Evolutionary conservation across 106 monocot genomes (phyloP), one percentile per base, ranked within the genome.

Genomic region (Dioscorea dumetorum): DNA sequence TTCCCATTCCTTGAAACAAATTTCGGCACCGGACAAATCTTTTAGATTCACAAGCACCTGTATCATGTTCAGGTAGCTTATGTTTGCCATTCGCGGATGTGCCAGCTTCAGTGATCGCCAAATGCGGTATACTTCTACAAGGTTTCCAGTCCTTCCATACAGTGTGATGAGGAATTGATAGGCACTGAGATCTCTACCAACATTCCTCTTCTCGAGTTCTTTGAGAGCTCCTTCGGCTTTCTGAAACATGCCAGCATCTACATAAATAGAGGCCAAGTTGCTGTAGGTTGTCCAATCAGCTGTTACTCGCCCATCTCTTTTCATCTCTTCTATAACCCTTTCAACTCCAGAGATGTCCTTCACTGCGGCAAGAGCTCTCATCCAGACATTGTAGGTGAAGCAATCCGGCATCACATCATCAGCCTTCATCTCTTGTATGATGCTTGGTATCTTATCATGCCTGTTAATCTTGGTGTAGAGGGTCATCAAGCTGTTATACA

Each of bases 301-400:
- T 63, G 70, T 35, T 60, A 93, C 87, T 23, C 87, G 86, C 5
- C 99, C 99, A 79, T 99, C 92, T 72, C 99, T 84, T 60, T 93
- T 99, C 99, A 99, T 93, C 79, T 93, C 99, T 70, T 99, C 90
- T 14, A 99, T 72, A 21, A 93, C 90, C 18, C 90, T 82, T 68
- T 87, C 99, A 18, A 90, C 99, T 1, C 90, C 93, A 61, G 87
- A 63, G 22, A 99, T 81, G 72, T 99, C 87, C 31, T 71, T 48
- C 60, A 74, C 58, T 14, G 84, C 89, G 54, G 99, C 87, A 51
- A 99, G 87, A 33, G 78, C 74, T 57, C 93, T 80, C 90, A 99
- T 99, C 99, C 99, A 99, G 35, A 99, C 84, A 73, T 99, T 99
- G 60, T 87, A 99, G 22, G 99, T 93, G 67, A 70, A 93, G 58